phyloP scores from a whole-genome alignment of 1,284 basidiomycete species.

The Ceratobasidium sp. region DNA sequence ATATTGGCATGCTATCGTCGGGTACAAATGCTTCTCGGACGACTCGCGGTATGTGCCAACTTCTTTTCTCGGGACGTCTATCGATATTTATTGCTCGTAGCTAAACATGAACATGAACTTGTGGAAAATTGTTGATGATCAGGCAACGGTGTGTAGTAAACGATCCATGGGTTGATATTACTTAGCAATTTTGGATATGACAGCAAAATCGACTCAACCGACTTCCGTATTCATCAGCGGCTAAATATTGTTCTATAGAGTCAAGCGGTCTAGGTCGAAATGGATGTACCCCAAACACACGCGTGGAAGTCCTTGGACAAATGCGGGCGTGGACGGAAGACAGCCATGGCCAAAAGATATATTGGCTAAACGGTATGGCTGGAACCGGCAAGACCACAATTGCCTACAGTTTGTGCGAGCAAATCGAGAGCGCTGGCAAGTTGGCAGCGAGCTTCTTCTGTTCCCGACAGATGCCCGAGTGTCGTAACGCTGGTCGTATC shows the following conservation, averaged over 20 bases:
- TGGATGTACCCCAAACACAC: background rate
- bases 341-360: background rate
- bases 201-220: too few relatives aligned
- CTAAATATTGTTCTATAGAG: background rate
- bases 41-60: too few relatives aligned
- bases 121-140: too few relatives aligned
- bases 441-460: slow-evolving; percentile 31
- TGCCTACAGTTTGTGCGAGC: background rate
- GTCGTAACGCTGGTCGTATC: slow-evolving; percentile 10
- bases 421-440: background rate
- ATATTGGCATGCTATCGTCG: too few relatives aligned
- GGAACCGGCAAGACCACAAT: slow-evolving; percentile 21
- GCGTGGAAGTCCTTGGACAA: background rate
- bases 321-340: background rate
- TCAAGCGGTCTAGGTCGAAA: background rate
- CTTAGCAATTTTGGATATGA: too few relatives aligned
- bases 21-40: too few relatives aligned
- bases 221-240: background rate
- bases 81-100: too few relatives aligned
- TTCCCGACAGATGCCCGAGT: background rate
- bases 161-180: too few relatives aligned
- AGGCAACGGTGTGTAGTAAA: too few relatives aligned
- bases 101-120: too few relatives aligned
- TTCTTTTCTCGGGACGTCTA: too few relatives aligned
- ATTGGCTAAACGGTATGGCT: slow-evolving; percentile 39